Evolutionary conservation across 2,329 filamentous ascomycete genomes (phyloP).

Genomic region (Neopestalotiopsis clavispora): DNA sequence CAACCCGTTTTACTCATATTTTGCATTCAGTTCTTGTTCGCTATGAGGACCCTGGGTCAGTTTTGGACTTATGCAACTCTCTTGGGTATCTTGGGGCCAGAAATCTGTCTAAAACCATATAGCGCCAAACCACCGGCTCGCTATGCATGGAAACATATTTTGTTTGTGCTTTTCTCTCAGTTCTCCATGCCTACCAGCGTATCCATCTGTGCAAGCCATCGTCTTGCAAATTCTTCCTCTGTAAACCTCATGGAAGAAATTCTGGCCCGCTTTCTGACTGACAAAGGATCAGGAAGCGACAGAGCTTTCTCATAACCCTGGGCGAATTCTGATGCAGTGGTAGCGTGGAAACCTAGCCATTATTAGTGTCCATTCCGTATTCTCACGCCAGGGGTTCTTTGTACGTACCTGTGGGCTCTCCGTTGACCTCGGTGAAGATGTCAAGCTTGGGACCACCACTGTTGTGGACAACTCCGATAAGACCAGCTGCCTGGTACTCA

Average conservation of each 20-base stretch:
- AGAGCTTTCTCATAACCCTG: conserved; percentile 80
- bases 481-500: conserved; percentile 93
- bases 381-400: background rate
- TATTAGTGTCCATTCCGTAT: background rate
- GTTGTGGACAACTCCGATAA: conserved; percentile 92
- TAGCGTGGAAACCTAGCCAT: conserved; percentile 80
- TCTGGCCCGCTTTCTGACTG: conserved; percentile 77
- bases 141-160: background rate
- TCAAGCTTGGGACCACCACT: conserved; percentile 92
- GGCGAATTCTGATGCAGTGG: conserved; percentile 79
- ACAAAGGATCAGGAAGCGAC: conserved; percentile 71
- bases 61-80: conserved; percentile 1
- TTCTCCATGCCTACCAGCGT: conserved; percentile 62
- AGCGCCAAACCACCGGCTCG: background rate
- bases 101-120: background rate
- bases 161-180: background rate
- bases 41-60: background rate
- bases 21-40: background rate
- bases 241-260: conserved; percentile 84
- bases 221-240: conserved; percentile 80
- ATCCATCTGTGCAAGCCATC: conserved; percentile 79
- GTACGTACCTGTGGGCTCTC: conserved; percentile 72
- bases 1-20: too few relatives aligned
- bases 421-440: conserved; percentile 84
- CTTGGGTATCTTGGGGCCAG: conserved; percentile 1